Evolutionary conservation across 78 protist species (phyloP).

Genomic region (Dictyostelium capitatum): DNA sequence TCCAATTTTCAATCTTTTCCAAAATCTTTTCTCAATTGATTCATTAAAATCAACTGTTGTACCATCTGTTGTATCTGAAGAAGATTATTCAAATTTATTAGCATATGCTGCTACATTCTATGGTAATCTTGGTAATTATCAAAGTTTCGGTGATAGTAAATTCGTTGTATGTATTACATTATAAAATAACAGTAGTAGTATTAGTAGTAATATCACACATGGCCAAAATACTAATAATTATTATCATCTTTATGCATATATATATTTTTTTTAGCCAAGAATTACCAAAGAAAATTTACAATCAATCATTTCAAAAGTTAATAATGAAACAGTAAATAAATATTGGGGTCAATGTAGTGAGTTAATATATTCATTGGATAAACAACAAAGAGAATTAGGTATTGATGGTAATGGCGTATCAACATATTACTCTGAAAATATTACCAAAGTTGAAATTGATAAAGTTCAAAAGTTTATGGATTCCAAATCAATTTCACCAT

Average conservation of each 20-base stretch:
- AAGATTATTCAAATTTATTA: not conserved
- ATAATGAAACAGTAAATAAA: not conserved
- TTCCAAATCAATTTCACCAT: constrained; percentile 27
- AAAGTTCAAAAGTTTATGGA: constrained; percentile 78
- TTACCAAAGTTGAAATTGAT: constrained; percentile 70
- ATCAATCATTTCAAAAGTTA: not conserved
- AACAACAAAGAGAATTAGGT: constrained; percentile 51
- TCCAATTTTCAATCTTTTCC: constrained; percentile 73
- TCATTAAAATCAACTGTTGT: not conserved
- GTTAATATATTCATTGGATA: constrained; percentile 52
- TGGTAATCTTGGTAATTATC: constrained; percentile 92
- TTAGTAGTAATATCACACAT: not conserved
- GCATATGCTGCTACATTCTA: constrained; percentile 57
- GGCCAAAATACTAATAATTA: too few relatives aligned
- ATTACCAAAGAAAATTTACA: constrained; percentile 31
- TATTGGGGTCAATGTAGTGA: constrained; percentile 57
- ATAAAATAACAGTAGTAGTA: not conserved
- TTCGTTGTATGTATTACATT: constrained; percentile 26
- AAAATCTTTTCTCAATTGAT: constrained; percentile 36
- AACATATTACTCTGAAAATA: constrained; percentile 79
- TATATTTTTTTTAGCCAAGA: constrained; percentile 43
- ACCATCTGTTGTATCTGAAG: constrained; percentile 20
- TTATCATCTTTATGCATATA: not conserved
- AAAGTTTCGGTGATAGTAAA: constrained; percentile 91
- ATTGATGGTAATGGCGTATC: constrained; percentile 66